Percentiles rank a stretch among this genome's conserved stretches.
Evolutionary conservation across 352 stramenopile genomes (phyloP).

Genomic region (Hyaloperonospora arabidopsidis): DNA sequence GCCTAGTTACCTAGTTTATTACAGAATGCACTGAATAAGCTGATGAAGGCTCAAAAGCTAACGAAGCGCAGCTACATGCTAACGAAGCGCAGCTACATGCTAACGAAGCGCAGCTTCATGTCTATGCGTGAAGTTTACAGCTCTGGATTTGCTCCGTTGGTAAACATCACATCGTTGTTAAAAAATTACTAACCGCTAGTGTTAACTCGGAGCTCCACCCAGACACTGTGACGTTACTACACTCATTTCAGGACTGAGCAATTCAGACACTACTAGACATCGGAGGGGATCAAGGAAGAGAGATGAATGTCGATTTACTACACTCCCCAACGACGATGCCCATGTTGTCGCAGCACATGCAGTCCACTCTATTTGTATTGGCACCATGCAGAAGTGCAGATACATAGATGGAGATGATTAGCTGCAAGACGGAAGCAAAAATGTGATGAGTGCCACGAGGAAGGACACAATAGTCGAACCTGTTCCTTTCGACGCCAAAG

Average conservation of each 20-base stretch:
- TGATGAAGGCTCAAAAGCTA: slow-evolving; percentile 13
- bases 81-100: slow-evolving; percentile 25
- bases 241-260: slow-evolving; percentile 26
- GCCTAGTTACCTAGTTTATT: slow-evolving; percentile 23
- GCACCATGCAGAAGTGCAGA: slow-evolving; percentile 16
- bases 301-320: background rate
- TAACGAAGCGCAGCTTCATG: slow-evolving; percentile 13
- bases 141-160: background rate
- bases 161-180: slow-evolving; percentile 1
- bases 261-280: slow-evolving; percentile 35
- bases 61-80: slow-evolving; percentile 22
- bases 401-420: slow-evolving; percentile 24
- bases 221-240: slow-evolving; percentile 18
- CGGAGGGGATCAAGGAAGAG: slow-evolving; percentile 1
- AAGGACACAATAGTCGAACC: too few species aligned
- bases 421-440: too few species aligned
- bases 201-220: slow-evolving; percentile 12
- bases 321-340: slow-evolving; percentile 6
- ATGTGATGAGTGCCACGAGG: too few species aligned
- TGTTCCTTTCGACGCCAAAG: too few species aligned
- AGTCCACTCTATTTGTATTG: slow-evolving; percentile 28
- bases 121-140: slow-evolving; percentile 24
- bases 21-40: slow-evolving; percentile 15
- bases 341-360: slow-evolving; percentile 28
- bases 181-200: slow-evolving; percentile 19